phyloP scores from a whole-genome alignment of 257 asterid species.

The Salvia hispanica region DNA sequence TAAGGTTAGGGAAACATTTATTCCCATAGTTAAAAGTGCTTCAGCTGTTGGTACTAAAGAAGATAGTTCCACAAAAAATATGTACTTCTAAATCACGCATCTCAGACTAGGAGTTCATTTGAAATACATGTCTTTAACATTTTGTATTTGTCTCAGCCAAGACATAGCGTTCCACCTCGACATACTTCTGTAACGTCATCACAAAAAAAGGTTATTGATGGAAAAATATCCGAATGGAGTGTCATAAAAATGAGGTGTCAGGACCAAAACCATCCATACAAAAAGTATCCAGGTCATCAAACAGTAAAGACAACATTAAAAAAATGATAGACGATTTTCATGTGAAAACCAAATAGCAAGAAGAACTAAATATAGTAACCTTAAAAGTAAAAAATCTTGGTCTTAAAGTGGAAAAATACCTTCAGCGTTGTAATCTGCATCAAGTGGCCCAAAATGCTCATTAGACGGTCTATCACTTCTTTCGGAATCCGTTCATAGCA shows the following conservation, averaged over 20 bases:
- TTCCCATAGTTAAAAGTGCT: not conserved
- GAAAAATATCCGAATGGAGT: too few relatives aligned
- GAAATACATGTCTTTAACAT: conserved; percentile 20
- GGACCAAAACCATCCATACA: not conserved
- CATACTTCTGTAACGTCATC: too few relatives aligned
- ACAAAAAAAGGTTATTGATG: too few relatives aligned
- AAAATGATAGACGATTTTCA: too few relatives aligned
- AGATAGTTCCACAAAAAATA: conserved; percentile 17
- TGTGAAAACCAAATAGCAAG: not conserved
- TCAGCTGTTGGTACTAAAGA: not conserved
- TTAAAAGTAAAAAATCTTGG: not conserved
- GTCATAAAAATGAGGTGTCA: not conserved
- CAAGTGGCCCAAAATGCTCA: conserved; percentile 87
- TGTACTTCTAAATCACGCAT: conserved; percentile 28
- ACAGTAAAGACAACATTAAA: too few relatives aligned
- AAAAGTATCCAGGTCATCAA: conserved; percentile 12
- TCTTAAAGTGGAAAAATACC: conserved; percentile 45
- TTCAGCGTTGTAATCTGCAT: conserved; percentile 74
- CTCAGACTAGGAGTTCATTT: conserved; percentile 27
- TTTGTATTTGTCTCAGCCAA: conserved; percentile 37
- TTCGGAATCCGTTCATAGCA: conserved; percentile 66
- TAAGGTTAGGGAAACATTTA: not conserved
- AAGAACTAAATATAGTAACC: conserved; percentile 4
- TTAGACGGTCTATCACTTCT: conserved; percentile 67
- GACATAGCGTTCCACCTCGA: conserved; percentile 29